A percentile compares a stretch with the other conserved stretches of the same genome.
Conservation (phyloP, 83 land plant species). For the Diphasiastrum complanatum region DNA sequence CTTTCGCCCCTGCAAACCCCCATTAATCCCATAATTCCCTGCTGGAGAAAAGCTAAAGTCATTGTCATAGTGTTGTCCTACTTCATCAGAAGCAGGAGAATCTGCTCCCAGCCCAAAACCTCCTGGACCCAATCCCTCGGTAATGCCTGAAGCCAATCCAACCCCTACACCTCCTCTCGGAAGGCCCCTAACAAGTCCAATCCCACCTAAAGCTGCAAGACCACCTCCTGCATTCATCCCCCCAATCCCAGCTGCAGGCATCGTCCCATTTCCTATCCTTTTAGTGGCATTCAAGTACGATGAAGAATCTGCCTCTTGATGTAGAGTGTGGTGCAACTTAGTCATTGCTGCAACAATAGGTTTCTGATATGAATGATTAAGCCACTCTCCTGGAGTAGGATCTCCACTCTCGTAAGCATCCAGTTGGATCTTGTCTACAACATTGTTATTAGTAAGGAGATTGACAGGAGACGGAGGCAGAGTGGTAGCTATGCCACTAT, state of each 20-base stretch:
- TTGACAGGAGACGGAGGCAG: not conserved
- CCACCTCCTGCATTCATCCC: constrained; percentile 11
- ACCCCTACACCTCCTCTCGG: too few relatives aligned
- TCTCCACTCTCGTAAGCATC: constrained; percentile 1
- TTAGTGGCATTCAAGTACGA: constrained; percentile 18
- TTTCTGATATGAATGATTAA: not conserved
- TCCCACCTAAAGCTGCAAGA: not conserved
- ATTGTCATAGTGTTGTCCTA: constrained; percentile 11
- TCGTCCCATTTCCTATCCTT: constrained; percentile 19
- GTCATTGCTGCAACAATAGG: constrained; percentile 3
- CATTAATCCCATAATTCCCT: constrained; percentile 15
- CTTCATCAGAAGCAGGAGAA: constrained; percentile 24
- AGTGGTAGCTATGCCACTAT: not conserved
- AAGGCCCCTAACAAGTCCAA: not conserved
- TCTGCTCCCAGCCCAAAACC: constrained; percentile 3
- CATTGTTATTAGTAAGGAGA: not conserved
- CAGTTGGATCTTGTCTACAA: not conserved
- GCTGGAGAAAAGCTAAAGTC: constrained; percentile 17
- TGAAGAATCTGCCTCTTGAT: constrained; percentile 24
- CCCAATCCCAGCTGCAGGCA: constrained; percentile 13
- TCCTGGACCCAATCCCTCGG: too few relatives aligned
- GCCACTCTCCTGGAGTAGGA: not conserved
- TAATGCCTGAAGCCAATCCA: too few relatives aligned
- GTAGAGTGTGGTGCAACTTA: constrained; percentile 28
- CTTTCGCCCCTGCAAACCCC: constrained; percentile 23